Percentiles rank a stretch among this genome's conserved stretches.
Evolutionary conservation across 495 filamentous ascomycete species (phyloP).

Genomic region (Choiromyces venosus): DNA sequence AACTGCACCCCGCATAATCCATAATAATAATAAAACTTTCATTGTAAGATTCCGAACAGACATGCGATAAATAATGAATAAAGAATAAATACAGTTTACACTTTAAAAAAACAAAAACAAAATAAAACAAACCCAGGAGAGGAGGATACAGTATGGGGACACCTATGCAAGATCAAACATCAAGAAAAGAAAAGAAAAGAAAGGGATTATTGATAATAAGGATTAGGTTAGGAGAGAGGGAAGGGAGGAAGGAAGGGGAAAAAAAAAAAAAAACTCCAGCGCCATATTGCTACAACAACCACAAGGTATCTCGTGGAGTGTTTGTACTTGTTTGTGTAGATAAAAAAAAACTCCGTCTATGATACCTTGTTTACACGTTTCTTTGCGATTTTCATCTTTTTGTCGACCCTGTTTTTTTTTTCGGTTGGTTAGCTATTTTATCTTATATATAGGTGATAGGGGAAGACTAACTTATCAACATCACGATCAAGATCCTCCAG

Average conservation of each 20-base stretch:
- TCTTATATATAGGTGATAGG: background rate
- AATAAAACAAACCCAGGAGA: background rate
- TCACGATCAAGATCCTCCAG: slow-evolving; percentile 70
- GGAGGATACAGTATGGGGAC: background rate
- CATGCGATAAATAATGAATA: too few relatives aligned
- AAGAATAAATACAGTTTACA: background rate
- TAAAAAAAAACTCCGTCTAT: slow-evolving; percentile 38
- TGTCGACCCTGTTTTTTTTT: slow-evolving; percentile 49
- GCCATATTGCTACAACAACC: background rate
- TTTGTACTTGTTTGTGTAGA: slow-evolving; percentile 1
- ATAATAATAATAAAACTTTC: background rate
- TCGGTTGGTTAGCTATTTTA: slow-evolving; percentile 36
- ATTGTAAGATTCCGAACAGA: background rate
- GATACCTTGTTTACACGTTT: slow-evolving; percentile 72
- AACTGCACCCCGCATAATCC: background rate
- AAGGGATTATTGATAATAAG: background rate
- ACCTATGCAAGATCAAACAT: background rate
- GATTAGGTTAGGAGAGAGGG: background rate
- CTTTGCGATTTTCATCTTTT: slow-evolving; percentile 78
- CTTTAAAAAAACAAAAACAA: background rate
- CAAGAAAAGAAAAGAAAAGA: background rate
- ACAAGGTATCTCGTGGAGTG: background rate
- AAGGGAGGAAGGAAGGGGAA: background rate
- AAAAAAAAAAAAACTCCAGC: background rate
- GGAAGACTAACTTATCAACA: slow-evolving; percentile 51